Percentiles rank a stretch among this genome's conserved stretches.
These are phyloP conservation scores for Microthlaspi erraticum DNA, from an alignment of 345 rosid species.

Conservation along the genomic window DNA sequence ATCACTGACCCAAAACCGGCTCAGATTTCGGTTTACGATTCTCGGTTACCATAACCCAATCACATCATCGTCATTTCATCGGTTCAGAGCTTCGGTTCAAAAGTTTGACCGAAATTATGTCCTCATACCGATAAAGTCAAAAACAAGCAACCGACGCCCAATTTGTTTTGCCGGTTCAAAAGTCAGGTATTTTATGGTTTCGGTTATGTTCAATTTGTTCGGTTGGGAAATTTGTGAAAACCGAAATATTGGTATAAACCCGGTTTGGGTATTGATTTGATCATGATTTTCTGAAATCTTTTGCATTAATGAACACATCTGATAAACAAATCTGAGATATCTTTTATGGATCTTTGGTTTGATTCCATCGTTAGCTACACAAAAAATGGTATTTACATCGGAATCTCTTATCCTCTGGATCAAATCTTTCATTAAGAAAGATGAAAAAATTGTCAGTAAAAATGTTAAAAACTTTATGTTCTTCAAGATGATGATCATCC, in stretches of 20 bases:
- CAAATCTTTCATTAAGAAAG: conserved; percentile 17
- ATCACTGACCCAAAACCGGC: conserved; percentile 26
- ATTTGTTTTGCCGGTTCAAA: not conserved
- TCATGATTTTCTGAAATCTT: conserved; percentile 23
- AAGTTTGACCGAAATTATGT: not conserved
- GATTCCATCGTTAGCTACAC: not conserved
- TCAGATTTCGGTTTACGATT: conserved; percentile 21
- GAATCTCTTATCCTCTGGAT: not conserved
- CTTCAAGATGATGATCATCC: conserved; percentile 27
- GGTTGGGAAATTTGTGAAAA: not conserved
- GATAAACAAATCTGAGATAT: conserved; percentile 23
- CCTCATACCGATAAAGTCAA: not conserved
- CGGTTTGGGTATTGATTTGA: conserved; percentile 16
- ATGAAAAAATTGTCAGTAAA: not conserved
- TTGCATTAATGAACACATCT: not conserved
- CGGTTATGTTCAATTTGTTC: not conserved
- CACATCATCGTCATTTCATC: not conserved
- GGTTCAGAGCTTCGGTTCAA: not conserved
- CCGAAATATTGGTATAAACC: not conserved
- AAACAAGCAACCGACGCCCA: not conserved
- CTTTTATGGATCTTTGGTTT: conserved; percentile 7
- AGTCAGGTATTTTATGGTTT: not conserved
- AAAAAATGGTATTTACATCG: conserved; percentile 9
- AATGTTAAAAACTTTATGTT: not conserved
- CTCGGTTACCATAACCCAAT: not conserved